Evolutionary conservation across 2,329 filamentous ascomycete species (phyloP), one percentile per base, ranked within the genome.

Genomic region (Fusarium chaquense): DNA sequence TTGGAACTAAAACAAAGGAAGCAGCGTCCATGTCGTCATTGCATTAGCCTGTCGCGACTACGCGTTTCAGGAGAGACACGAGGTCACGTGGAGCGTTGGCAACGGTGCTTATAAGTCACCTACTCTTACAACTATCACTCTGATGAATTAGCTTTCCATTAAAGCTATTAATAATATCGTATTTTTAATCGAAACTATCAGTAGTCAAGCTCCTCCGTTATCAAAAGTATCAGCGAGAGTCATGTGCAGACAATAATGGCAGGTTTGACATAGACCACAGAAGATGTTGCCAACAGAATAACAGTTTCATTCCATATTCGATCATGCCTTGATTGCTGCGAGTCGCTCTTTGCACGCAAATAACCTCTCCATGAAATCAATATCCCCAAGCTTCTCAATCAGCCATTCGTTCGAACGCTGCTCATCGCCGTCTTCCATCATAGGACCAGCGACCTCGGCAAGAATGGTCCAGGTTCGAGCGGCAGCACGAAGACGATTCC

Each of bases 381-480:
- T 58, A n/a, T 77, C 74, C 16, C 64, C 52, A 32, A 73, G 61
- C 64, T 74, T 76, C 9, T 61, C 58, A 6, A 55, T 18, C 22
- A 76, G 55, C 78, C 77, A 80, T 9, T 54, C 46, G 7, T 72
- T 56, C 13, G 65, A 68, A 22, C 50, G 22, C 40, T 69, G 59
- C 20, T 56, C 30, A 7, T 70, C 57, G 8, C 62, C 54, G 5
- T 50, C 36, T 56, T 78, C 76, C n/a, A 67, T 62, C 2, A 62
- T 60, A 5, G 65, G 71, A 1, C 73, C 74, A 12, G 73, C 70
- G 33, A 62, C 53, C 40, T 76, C 75, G 0, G 72, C 65, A n/a
- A 78, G 66, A 18, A 75, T 58, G 2, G 70, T 73, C 58, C 74
- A 78, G 18, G 78, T 47, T 9, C 67, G 65, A 12, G 73, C 71